Conservation (phyloP, 257 asterid genomes). For the Henckelia pumila region DNA sequence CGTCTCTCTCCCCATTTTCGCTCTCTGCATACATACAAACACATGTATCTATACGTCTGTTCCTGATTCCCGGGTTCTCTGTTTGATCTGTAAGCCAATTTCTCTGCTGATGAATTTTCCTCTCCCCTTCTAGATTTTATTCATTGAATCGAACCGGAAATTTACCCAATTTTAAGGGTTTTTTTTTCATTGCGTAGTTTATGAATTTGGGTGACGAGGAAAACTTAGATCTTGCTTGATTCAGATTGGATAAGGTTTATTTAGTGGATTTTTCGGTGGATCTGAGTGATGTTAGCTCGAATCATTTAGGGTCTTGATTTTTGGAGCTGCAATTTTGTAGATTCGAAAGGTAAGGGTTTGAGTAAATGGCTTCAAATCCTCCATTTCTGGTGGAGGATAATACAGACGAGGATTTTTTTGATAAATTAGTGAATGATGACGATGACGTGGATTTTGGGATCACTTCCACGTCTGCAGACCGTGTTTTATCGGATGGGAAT, state of each 20-base stretch:
- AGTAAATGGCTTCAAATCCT: constrained; percentile 88
- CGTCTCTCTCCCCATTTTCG: constrained; percentile 2
- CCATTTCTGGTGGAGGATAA: constrained; percentile 95
- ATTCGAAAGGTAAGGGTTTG: constrained; percentile 35
- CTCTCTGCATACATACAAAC: constrained; percentile 5
- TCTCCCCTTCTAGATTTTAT: constrained; percentile 17
- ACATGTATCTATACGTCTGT: constrained; percentile 25
- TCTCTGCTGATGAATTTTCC: constrained; percentile 17
- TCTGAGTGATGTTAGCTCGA: constrained; percentile 47
- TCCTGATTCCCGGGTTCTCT: constrained; percentile 26
- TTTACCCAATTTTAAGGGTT: constrained; percentile 24
- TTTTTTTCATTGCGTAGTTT: constrained; percentile 16
- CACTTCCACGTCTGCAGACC: constrained; percentile 31
- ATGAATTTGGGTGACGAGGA: constrained; percentile 27
- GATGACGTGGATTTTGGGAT: constrained; percentile 54
- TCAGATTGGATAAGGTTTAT: constrained; percentile 29
- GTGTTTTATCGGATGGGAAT: constrained; percentile 37
- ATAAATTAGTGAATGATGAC: constrained; percentile 83
- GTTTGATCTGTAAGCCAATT: constrained; percentile 57
- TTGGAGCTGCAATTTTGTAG: constrained; percentile 24
- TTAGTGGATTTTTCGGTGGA: constrained; percentile 39
- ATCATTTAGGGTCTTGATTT: constrained; percentile 34
- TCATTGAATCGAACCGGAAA: constrained; percentile 27
- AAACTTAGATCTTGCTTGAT: constrained; percentile 65
- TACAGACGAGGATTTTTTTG: constrained; percentile 92